Conservation (phyloP, 805 yeast species). For the Saccharomycopsis synnaedendra region DNA sequence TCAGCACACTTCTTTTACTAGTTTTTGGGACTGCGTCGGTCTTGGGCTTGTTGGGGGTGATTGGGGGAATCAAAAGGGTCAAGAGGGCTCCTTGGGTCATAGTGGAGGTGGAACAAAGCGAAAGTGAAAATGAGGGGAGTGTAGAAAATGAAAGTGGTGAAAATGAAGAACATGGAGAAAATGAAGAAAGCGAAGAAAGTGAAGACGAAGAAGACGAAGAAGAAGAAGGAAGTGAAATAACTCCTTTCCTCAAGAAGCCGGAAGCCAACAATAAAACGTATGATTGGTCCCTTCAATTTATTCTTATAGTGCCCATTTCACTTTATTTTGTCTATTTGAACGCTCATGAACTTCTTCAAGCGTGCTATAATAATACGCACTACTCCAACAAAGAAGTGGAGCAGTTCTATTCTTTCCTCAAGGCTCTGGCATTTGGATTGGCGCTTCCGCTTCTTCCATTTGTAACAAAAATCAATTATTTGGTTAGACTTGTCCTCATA, state of each 20-base stretch:
- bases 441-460: conserved; percentile 54
- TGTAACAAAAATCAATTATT: conserved; percentile 50
- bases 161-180: conserved; percentile 19
- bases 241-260: not conserved
- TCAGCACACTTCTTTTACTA: conserved; percentile 27
- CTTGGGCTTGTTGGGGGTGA: conserved; percentile 34
- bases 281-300: conserved; percentile 74
- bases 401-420: conserved; percentile 26
- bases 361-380: conserved; percentile 58
- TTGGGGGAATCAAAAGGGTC: conserved; percentile 15
- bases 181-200: conserved; percentile 16
- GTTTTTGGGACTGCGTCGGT: conserved; percentile 28
- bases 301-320: conserved; percentile 55
- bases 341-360: conserved; percentile 46
- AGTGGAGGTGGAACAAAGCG: conserved; percentile 7
- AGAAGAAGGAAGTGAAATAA: not conserved
- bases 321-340: conserved; percentile 41
- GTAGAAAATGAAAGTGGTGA: conserved; percentile 16
- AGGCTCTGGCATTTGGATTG: conserved; percentile 26
- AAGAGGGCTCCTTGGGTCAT: conserved; percentile 8
- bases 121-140: conserved; percentile 2
- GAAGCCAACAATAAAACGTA: conserved; percentile 28
- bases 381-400: conserved; percentile 41
- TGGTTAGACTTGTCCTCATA: conserved; percentile 31
- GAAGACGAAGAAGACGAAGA: conserved; percentile 14